Evolutionary conservation across 2,329 filamentous ascomycete species (phyloP), one percentile per base, ranked within the genome.

Genomic region (Sporothrix euskadiensis): DNA sequence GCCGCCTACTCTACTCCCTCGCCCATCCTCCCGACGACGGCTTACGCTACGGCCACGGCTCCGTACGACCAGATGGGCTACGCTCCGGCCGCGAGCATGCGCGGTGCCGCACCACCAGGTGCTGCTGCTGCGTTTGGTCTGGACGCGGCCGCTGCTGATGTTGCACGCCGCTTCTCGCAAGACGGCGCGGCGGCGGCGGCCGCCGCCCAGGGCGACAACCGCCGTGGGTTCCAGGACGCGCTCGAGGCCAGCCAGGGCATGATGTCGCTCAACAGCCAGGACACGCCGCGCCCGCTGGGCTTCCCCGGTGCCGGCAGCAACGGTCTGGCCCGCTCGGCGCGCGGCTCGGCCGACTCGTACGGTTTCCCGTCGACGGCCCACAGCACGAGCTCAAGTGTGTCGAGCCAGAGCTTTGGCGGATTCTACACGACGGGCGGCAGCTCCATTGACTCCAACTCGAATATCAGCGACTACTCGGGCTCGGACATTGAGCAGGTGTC

Each of bases 191-290:
- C 44, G 2, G 44, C 44, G 22, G 61, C 16, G 35, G 61, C 26
- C 16, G 12, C 63, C 4, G 63, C 26, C 7, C 52, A 44, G 26
- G 54, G 81, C 83, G 81, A 88, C 83, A 84, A 88, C 83, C 80
- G 90, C 85, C 81, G 91, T 78, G 91, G 90, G 78, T 97, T 94
- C 81, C 93, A 91, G 77, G 95, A 98, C 80, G 93, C 94, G 39
- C 89, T 98, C 73, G 95, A 98, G 81, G 94, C 94, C 32, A 94
- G 94, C 81, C 92, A 96, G 75, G 94, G 94, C 78, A 98, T 98
- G 93, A 88, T 98, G 35, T 94, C 94, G 52, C 92, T 98, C 88
- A 66, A 66, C 61, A 97, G 93, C 87, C 94, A 98, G 83, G 94
- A 98, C 78, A 97, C 94, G 0, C 94, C 94, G 14, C 87, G 94